Conservation (phyloP, 306 rosid genomes). For the Sechiopsis laciniata region DNA sequence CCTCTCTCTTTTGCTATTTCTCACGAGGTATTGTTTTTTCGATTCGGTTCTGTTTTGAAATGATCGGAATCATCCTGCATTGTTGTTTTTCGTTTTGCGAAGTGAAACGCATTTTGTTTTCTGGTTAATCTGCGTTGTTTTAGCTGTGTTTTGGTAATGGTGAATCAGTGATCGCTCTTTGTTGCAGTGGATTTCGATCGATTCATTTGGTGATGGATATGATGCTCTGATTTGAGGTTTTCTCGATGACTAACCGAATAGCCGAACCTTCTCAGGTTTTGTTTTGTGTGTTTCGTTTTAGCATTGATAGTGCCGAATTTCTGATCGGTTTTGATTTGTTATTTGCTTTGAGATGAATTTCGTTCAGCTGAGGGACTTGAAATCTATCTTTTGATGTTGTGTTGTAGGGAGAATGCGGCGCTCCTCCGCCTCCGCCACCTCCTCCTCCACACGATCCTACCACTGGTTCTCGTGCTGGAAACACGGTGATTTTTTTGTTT, state of each 20-base stretch:
- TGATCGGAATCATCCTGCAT: not conserved
- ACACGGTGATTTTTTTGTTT: conserved; percentile 46
- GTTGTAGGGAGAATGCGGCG: conserved; percentile 52
- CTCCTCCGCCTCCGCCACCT: conserved; percentile 44
- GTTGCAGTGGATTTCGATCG: conserved; percentile 25
- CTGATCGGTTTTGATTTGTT: not conserved
- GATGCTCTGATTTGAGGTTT: conserved; percentile 52
- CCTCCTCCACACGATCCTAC: conserved; percentile 33
- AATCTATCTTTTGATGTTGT: conserved; percentile 20
- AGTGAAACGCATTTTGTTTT: not conserved
- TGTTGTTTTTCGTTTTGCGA: not conserved
- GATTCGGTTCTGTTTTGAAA: not conserved
- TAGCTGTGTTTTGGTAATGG: conserved; percentile 21
- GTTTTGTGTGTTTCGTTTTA: not conserved
- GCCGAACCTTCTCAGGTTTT: conserved; percentile 56
- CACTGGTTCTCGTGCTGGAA: conserved; percentile 41
- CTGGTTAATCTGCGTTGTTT: not conserved
- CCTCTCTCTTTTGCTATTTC: not conserved
- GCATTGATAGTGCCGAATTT: not conserved
- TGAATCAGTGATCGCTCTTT: conserved; percentile 24
- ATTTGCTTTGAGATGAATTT: not conserved
- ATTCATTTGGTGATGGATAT: conserved; percentile 34
- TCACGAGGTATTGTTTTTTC: conserved; percentile 1
- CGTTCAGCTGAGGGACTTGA: not conserved
- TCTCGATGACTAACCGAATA: conserved; percentile 61